Evolutionary conservation across 176 grass and related monocot genomes (phyloP).

Genomic region (Puccinellia tenuiflora): DNA sequence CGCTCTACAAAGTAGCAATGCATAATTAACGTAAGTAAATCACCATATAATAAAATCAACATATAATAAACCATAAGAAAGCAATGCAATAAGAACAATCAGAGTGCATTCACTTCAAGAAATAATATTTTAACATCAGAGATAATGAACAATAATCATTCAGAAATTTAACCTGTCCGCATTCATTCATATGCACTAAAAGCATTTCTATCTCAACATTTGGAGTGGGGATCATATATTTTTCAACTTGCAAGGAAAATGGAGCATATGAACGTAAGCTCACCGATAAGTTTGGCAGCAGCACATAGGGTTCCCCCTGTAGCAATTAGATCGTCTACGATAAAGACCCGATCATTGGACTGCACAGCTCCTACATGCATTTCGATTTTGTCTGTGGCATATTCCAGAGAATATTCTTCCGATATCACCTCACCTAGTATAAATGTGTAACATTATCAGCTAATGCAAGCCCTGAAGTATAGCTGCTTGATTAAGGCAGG

Average conservation of each 20-base stretch:
- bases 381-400: conserved; percentile 86
- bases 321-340: conserved; percentile 93
- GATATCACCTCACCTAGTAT: conserved; percentile 83
- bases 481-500: neutral
- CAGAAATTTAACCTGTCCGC: neutral
- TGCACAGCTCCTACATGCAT: conserved; percentile 96
- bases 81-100: neutral
- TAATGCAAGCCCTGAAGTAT: neutral
- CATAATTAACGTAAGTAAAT: conserved; percentile 7
- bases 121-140: neutral
- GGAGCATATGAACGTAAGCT: neutral
- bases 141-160: neutral
- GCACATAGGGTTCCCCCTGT: conserved; percentile 85
- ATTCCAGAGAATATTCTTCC: conserved; percentile 88
- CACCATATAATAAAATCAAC: neutral
- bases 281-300: conserved; percentile 79
- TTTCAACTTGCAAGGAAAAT: conserved; percentile 19
- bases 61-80: neutral
- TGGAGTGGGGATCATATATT: neutral
- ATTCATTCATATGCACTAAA: neutral
- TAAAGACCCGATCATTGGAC: conserved; percentile 46
- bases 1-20: conserved; percentile 48
- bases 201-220: neutral
- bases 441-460: conserved; percentile 27
- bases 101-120: neutral